A percentile compares a stretch with the other conserved stretches of the same genome.
These are phyloP conservation scores for Leptographium lundbergii DNA, from an alignment of 2,329 filamentous ascomycete genomes.

Conservation along the genomic window DNA sequence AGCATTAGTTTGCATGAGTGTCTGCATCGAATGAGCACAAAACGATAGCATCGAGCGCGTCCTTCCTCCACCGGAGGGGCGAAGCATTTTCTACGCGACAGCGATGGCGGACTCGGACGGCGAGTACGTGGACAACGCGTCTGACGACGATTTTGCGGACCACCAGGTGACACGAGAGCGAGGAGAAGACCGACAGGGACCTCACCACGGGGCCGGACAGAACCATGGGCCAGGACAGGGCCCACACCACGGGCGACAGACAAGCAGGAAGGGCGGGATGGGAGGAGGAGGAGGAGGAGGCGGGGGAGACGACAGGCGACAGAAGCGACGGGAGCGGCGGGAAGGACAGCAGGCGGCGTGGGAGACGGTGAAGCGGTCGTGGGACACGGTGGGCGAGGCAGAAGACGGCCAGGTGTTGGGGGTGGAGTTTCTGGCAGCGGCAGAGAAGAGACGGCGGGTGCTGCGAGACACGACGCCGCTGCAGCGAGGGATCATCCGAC, in stretches of 20 bases:
- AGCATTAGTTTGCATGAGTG: background rate
- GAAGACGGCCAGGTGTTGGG: constrained; percentile 70
- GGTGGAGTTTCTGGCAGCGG: constrained; percentile 64
- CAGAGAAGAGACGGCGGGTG: constrained; percentile 67
- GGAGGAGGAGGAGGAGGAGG: constrained; percentile 6
- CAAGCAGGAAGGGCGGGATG: constrained; percentile 1
- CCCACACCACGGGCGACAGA: constrained; percentile 13
- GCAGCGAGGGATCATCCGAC: constrained; percentile 94
- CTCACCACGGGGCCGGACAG: constrained; percentile 13
- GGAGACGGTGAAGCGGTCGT: constrained; percentile 54
- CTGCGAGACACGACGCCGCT: constrained; percentile 89
- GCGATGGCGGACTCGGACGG: constrained; percentile 62
- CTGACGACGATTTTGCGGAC: constrained; percentile 50
- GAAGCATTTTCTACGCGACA: background rate
- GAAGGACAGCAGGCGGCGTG: constrained; percentile 37
- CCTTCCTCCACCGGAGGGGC: background rate
- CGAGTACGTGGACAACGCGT: constrained; percentile 53
- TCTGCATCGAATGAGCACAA: background rate
- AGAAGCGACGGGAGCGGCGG: constrained; percentile 9
- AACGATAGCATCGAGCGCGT: no score
- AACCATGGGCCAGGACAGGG: background rate
- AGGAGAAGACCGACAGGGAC: constrained; percentile 8
- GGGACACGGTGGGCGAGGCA: constrained; percentile 66
- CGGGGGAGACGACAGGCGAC: background rate
- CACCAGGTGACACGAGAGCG: constrained; percentile 26